Evolutionary conservation across 768 basidiomycete species (phyloP).

Genomic region (Phaeotremella skinneri): DNA sequence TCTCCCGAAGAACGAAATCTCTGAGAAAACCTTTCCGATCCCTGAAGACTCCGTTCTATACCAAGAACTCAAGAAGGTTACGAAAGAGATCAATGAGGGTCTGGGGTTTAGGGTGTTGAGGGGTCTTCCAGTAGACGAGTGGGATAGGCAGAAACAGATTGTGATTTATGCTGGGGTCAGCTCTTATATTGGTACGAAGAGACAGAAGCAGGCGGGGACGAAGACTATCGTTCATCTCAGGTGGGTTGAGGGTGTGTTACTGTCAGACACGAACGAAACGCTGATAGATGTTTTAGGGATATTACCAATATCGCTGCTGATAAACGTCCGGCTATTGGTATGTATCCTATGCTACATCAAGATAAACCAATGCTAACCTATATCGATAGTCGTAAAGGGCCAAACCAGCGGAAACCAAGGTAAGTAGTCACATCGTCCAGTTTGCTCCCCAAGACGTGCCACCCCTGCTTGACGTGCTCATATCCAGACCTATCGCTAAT

Average conservation of each 20-base stretch:
- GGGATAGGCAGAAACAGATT: conserved; percentile 24
- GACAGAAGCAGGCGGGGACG: neutral
- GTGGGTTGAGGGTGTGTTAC: conserved; percentile 3
- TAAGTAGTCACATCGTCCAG: conserved; percentile 8
- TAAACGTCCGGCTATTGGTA: conserved; percentile 27
- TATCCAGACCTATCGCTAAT: neutral
- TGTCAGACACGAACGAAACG: neutral
- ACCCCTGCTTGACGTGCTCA: neutral
- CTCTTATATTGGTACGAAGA: conserved; percentile 18
- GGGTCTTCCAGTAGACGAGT: conserved; percentile 29
- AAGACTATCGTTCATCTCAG: conserved; percentile 27
- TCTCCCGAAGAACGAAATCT: conserved; percentile 19
- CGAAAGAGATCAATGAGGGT: conserved; percentile 26
- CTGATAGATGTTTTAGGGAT: conserved; percentile 14
- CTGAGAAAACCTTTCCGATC: conserved; percentile 23
- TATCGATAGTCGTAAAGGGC: conserved; percentile 23
- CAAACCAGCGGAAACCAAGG: conserved; percentile 33
- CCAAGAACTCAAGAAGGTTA: conserved; percentile 7
- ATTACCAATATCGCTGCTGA: conserved; percentile 28
- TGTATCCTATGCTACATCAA: neutral
- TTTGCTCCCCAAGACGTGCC: no score
- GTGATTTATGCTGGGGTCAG: conserved; percentile 28
- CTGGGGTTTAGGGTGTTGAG: conserved; percentile 30
- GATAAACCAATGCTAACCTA: neutral
- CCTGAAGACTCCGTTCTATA: conserved; percentile 8